Evolutionary conservation across 2,329 filamentous ascomycete species (phyloP).

Genomic region (Fusarium redolens): DNA sequence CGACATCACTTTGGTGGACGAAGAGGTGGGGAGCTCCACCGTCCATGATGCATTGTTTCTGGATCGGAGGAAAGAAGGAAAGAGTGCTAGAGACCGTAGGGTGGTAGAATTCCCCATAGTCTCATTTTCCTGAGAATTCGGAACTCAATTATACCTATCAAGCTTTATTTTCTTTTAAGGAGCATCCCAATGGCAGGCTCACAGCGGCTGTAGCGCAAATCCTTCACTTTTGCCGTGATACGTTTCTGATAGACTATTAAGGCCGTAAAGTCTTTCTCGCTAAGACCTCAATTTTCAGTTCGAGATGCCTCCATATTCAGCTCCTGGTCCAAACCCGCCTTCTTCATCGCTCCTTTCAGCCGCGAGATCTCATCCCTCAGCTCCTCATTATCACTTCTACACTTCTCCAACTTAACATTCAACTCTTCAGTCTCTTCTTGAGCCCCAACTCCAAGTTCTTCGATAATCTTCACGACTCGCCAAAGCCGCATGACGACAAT

Average conservation of each 20-base stretch:
- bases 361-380: background rate
- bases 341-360: background rate
- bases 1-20: too few relatives aligned
- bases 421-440: slow-evolving; percentile 13
- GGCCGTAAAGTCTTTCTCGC: too few relatives aligned
- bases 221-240: too few relatives aligned
- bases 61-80: background rate
- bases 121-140: too few relatives aligned
- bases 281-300: too few relatives aligned
- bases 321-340: background rate
- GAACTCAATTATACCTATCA: too few relatives aligned
- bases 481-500: slow-evolving; percentile 22
- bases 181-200: too few relatives aligned
- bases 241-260: too few relatives aligned
- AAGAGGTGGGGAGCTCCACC: background rate
- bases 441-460: slow-evolving; percentile 4
- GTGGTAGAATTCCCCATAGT: too few relatives aligned
- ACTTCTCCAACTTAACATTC: background rate
- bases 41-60: rapidly evolving
- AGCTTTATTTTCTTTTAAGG: too few relatives aligned
- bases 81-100: rapidly evolving
- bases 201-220: too few relatives aligned
- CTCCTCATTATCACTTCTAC: background rate
- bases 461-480: slow-evolving; percentile 18
- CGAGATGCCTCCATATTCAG: rapidly evolving